Evolutionary conservation across 2,329 filamentous ascomycete species (phyloP).

Genomic region (Colletotrichum abscissum): DNA sequence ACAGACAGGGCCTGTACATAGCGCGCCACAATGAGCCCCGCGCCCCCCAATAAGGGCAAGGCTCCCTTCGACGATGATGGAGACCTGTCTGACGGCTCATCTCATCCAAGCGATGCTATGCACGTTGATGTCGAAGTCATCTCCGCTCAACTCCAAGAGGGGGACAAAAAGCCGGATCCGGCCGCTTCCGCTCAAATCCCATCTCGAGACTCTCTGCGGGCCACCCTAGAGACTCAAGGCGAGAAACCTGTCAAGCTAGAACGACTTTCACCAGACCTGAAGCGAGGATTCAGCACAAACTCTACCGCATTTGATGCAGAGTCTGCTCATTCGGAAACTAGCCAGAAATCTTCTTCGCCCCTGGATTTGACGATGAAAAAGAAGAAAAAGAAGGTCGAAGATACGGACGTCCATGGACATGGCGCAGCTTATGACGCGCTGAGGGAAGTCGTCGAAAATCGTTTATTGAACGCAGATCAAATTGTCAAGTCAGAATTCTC

Average conservation of each 20-base stretch:
- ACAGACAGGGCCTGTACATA: neutral
- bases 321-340: neutral
- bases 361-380: neutral
- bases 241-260: neutral
- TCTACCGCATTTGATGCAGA: neutral
- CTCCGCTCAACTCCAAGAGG: neutral
- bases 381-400: neutral
- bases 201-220: too few species aligned
- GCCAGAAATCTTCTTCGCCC: neutral
- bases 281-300: neutral
- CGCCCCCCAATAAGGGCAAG: conserved; percentile 2
- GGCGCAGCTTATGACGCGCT: neutral
- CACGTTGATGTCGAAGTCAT: neutral
- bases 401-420: too few species aligned
- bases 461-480: fast-evolving
- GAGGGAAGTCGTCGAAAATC: neutral
- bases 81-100: neutral
- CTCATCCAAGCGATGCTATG: neutral
- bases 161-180: neutral
- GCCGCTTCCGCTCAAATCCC: too few species aligned
- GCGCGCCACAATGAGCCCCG: conserved; percentile 6
- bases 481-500: neutral
- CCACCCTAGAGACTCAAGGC: neutral
- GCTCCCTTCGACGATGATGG: neutral
- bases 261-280: neutral